Evolutionary conservation across 1,284 basidiomycete species (phyloP), one percentile per base, ranked within the genome.

Genomic region (Malassezia yamatoensis): DNA sequence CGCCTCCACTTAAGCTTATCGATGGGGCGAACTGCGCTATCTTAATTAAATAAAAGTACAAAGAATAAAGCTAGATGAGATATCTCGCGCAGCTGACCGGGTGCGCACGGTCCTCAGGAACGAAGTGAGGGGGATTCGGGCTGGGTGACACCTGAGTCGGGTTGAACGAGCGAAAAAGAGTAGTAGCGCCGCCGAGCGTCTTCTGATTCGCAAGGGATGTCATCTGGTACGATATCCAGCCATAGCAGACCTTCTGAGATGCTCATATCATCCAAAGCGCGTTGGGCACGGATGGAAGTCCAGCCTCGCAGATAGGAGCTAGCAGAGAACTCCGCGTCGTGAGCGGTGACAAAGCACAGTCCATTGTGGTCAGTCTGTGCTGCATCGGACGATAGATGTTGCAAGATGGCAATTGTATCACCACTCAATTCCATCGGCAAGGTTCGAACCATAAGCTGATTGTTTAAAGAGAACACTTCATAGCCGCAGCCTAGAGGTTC

Each of bases 171-270:
- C 16, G 54, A 34, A 0, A 45, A 15, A 1, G 54, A 32, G 35
- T 57, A 57, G 37, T 51, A 57, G 18, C 44, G 52, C 32, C 29
- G 6, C 38, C 52, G 11, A 12, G 35, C 16, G 1, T 20, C 29
- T 18, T 53, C 51, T 10, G 51, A 40, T 5, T 8, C 32, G 15
- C 15, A 10, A 16, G 13, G 3, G 0, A 43, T 7, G n/a, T 24
- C 21, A 1, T 13, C 18, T 5, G 55, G 50, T 1, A 49, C 40
- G 13, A 44, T 24, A 71, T 98, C 93, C 34, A 96, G 74, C 93
- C 93, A 99, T 51, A 89, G 90, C 40, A 94, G 78, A 0, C 90
- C 93, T 64, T 96, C 90, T 34, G 85, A 79, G 64, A 90, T 79
- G 12, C 90, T 80, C 83, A 93, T 90, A 64, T 91, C 90, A 60